Percentiles rank a stretch among this genome's conserved stretches.
Conservation (phyloP, 78 protist genomes). For the Dictyostelium brefeldianum region DNA sequence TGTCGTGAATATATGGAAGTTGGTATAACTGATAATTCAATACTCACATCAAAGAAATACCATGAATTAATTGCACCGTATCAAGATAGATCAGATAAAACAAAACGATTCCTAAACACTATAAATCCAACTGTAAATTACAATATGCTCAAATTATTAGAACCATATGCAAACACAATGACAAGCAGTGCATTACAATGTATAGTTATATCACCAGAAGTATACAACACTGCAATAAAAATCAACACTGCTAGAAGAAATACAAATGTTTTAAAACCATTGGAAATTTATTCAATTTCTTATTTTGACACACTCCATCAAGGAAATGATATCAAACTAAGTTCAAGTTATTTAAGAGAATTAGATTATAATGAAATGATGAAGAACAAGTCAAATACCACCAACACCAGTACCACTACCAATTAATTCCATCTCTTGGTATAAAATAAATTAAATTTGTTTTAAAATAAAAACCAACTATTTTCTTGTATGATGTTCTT, state of each 20-base stretch:
- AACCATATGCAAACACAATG: conserved; percentile 77
- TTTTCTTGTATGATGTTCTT: conserved; percentile 88
- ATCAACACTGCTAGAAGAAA: conserved; percentile 45
- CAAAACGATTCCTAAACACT: conserved; percentile 13
- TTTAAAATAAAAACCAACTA: conserved; percentile 81
- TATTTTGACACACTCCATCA: conserved; percentile 61
- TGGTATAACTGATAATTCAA: conserved; percentile 69
- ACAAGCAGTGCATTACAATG: conserved; percentile 43
- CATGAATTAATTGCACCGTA: conserved; percentile 44
- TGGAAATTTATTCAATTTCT: conserved; percentile 53
- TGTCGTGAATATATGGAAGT: conserved; percentile 64
- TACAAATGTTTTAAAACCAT: conserved; percentile 42
- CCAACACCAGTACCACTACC: neutral
- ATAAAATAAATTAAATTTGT: conserved; percentile 44
- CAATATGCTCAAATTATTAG: conserved; percentile 66
- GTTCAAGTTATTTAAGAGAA: conserved; percentile 64
- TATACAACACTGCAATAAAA: conserved; percentile 20
- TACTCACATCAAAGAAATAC: conserved; percentile 42
- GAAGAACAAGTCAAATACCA: neutral
- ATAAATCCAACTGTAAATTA: conserved; percentile 65
- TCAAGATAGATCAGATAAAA: conserved; percentile 21
- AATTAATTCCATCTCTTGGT: conserved; percentile 26
- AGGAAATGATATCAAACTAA: conserved; percentile 44
- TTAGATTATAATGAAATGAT: conserved; percentile 36
- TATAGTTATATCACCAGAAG: conserved; percentile 71